Conservation (phyloP, 805 yeast genomes). For the Yamadazyma sp. region DNA sequence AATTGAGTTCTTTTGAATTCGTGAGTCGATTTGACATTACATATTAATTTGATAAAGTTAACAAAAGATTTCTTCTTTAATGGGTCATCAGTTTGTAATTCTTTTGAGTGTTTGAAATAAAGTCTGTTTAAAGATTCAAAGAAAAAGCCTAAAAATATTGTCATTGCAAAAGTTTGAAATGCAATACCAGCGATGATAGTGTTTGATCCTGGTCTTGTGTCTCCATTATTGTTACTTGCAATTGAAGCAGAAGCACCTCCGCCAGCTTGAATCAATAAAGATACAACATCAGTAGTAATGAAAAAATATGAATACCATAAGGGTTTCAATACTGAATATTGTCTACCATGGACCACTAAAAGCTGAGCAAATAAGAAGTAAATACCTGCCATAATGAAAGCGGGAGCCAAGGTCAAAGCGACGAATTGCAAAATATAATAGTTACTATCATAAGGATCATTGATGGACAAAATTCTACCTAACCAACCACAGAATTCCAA, state of each 20-base stretch:
- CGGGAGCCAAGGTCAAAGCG: conserved; percentile 38
- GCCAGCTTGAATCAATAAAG: conserved; percentile 36
- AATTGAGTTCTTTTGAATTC: conserved; percentile 20
- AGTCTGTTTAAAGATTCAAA: conserved; percentile 31
- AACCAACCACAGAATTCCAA: conserved; percentile 37
- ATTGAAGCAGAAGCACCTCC: conserved; percentile 38
- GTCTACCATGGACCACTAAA: conserved; percentile 36
- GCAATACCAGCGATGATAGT: conserved; percentile 38
- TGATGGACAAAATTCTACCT: conserved; percentile 32
- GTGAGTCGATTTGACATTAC: conserved; percentile 22
- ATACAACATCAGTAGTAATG: conserved; percentile 34
- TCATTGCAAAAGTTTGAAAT: conserved; percentile 39
- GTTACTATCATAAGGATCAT: conserved; percentile 18
- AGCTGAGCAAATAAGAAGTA: conserved; percentile 40
- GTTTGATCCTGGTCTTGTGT: conserved; percentile 30
- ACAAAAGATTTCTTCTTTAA: conserved; percentile 18
- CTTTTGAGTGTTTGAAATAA: conserved; percentile 24
- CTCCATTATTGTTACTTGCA: conserved; percentile 20
- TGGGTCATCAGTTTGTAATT: conserved; percentile 13
- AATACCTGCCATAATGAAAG: conserved; percentile 42
- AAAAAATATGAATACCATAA: conserved; percentile 44
- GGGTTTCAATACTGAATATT: conserved; percentile 37
- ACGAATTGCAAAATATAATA: conserved; percentile 32
- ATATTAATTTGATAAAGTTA: conserved; percentile 27
- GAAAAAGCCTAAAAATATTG: conserved; percentile 33